A percentile compares a stretch with the other conserved stretches of the same genome.
phyloP scores from a whole-genome alignment of 2,329 filamentous ascomycete species.

The Colletotrichum melonis region DNA sequence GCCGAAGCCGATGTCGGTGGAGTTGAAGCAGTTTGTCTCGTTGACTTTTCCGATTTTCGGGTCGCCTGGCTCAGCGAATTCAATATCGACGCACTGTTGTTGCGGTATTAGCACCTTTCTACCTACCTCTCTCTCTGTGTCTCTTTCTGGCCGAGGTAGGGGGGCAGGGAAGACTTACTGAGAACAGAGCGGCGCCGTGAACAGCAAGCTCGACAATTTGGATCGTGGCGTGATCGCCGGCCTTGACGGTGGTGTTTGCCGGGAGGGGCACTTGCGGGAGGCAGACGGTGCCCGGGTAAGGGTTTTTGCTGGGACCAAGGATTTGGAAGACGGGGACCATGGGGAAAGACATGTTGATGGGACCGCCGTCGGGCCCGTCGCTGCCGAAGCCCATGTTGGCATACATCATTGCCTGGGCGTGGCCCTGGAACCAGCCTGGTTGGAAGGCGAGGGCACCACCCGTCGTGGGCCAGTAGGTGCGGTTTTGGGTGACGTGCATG shows the following conservation, averaged over 20 bases:
- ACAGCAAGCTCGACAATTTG: slow-evolving; percentile 86
- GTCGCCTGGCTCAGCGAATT: slow-evolving; percentile 84
- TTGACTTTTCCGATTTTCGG: slow-evolving; percentile 76
- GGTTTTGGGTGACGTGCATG: slow-evolving; percentile 79
- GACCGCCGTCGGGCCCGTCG: slow-evolving; percentile 70
- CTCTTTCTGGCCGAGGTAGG: too few species aligned
- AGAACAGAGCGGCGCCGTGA: slow-evolving; percentile 86
- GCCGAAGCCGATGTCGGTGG: slow-evolving; percentile 79
- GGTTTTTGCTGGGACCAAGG: slow-evolving; percentile 80
- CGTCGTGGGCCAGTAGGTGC: slow-evolving; percentile 89
- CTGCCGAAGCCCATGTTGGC: slow-evolving; percentile 90
- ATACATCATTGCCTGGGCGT: slow-evolving; percentile 84
- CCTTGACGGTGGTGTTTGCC: slow-evolving; percentile 73
- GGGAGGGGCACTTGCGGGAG: slow-evolving; percentile 91
- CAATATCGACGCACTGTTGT: slow-evolving; percentile 89
- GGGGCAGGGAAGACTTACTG: slow-evolving; percentile 62
- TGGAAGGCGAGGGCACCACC: slow-evolving; percentile 92
- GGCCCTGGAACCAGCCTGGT: slow-evolving; percentile 96
- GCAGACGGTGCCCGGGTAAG: slow-evolving; percentile 91
- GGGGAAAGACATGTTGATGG: slow-evolving; percentile 86
- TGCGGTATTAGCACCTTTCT: slow-evolving; percentile 10
- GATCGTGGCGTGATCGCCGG: slow-evolving; percentile 91
- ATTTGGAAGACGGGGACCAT: slow-evolving; percentile 88
- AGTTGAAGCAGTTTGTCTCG: slow-evolving; percentile 89
- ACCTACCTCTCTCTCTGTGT: too few species aligned